Conservation (phyloP, 73 alveolate species). For the Paramecium biaurelia region DNA sequence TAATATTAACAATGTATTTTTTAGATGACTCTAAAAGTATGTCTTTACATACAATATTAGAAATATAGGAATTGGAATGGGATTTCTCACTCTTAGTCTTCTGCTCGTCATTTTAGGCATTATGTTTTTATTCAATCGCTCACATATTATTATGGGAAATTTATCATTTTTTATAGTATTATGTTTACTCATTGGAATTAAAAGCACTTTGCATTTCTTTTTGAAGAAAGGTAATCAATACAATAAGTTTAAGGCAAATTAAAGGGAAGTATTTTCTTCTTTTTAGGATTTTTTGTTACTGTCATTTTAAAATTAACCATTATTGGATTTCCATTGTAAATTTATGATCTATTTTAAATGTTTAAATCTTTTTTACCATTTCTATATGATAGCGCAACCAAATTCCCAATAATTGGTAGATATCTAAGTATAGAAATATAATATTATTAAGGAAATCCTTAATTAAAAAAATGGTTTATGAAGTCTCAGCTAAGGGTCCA, state of each 20-base stretch:
- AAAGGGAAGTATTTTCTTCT: not conserved
- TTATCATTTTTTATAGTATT: not conserved
- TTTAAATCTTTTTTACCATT: constrained; percentile 51
- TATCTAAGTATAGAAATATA: constrained; percentile 1
- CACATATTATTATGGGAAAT: not conserved
- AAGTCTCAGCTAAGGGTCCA: not conserved
- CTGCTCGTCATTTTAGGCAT: not conserved
- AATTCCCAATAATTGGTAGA: constrained; percentile 10
- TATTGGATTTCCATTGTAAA: constrained; percentile 21
- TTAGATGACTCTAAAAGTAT: not conserved
- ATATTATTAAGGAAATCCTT: not conserved
- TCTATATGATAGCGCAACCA: constrained; percentile 33
- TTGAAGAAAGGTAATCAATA: not conserved
- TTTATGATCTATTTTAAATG: not conserved
- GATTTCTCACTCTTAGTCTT: not conserved
- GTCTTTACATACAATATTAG: not conserved
- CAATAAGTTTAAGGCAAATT: not conserved
- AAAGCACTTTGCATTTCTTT: not conserved
- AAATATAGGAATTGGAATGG: not conserved
- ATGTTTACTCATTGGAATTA: not conserved
- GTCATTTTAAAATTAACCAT: not conserved
- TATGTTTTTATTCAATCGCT: not conserved
- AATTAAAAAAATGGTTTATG: not conserved
- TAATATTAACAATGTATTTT: not conserved
- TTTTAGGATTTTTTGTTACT: not conserved